These are phyloP conservation scores for Candida ipomoeae DNA, from an alignment of 805 yeast species.

Conservation along the genomic window DNA sequence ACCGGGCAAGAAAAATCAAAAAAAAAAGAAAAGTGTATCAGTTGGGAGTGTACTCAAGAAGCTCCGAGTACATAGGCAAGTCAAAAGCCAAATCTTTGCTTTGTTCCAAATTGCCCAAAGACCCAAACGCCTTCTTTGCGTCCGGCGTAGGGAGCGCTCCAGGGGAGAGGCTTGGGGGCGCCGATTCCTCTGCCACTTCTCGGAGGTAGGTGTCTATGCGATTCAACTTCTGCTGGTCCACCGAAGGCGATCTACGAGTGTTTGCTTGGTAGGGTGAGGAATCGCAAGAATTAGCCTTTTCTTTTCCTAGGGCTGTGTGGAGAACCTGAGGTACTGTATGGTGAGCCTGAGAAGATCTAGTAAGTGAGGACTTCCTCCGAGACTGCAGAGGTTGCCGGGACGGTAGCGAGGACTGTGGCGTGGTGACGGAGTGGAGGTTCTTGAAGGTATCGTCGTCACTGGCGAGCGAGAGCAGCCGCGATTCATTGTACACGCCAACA, in stretches of 20 bases:
- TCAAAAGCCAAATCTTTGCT: not conserved
- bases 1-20: not conserved
- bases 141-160: not conserved
- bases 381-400: constrained; percentile 17
- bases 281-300: not conserved
- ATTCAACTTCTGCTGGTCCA: constrained; percentile 1
- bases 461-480: constrained; percentile 13
- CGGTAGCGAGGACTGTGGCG: constrained; percentile 15
- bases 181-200: constrained; percentile 13
- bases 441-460: constrained; percentile 14
- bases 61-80: constrained; percentile 4
- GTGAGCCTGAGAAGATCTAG: constrained; percentile 7
- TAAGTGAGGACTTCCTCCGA: constrained; percentile 15
- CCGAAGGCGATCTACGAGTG: constrained; percentile 1
- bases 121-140: not conserved
- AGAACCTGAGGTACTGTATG: constrained; percentile 10
- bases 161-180: not conserved
- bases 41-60: constrained; percentile 1
- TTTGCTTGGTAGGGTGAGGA: not conserved
- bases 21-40: not conserved
- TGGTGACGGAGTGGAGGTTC: constrained; percentile 5
- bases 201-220: constrained; percentile 8
- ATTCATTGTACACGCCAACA: constrained; percentile 11
- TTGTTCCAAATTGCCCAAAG: not conserved
- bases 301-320: constrained; percentile 5